Percentiles rank a stretch among this genome's conserved stretches.
These are phyloP conservation scores for Salix arbutifolia DNA, from an alignment of 345 rosid species.

Conservation along the genomic window DNA sequence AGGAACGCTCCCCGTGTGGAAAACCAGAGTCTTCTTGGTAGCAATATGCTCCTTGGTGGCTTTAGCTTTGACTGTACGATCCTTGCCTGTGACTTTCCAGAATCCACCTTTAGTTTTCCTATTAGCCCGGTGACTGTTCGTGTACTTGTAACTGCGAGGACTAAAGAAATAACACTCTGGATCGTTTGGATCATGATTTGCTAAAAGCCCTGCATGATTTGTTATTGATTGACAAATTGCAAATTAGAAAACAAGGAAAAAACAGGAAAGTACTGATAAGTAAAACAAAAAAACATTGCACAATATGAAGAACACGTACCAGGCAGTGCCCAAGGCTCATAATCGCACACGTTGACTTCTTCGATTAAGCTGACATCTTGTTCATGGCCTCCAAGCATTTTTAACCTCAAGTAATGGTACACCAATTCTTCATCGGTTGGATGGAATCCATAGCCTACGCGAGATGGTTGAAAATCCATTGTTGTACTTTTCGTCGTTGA, in stretches of 20 bases:
- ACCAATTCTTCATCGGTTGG: constrained; percentile 45
- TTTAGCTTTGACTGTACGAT: neutral
- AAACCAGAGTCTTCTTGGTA: constrained; percentile 14
- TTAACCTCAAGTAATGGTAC: constrained; percentile 23
- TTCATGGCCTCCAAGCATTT: constrained; percentile 20
- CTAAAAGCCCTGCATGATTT: neutral
- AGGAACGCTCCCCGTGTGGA: neutral
- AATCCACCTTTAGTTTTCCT: constrained; percentile 10
- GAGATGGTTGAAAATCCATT: neutral
- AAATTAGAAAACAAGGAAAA: too few species aligned
- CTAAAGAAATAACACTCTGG: constrained; percentile 12
- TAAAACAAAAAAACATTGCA: neutral
- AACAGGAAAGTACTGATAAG: neutral
- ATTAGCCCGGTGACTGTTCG: neutral
- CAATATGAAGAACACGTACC: constrained; percentile 11
- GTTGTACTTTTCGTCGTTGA: neutral
- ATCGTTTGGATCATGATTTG: constrained; percentile 12
- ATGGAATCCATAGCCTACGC: constrained; percentile 29
- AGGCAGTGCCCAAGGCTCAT: constrained; percentile 49
- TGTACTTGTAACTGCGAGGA: neutral
- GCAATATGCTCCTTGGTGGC: neutral
- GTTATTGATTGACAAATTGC: too few species aligned
- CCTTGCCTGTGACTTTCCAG: constrained; percentile 18
- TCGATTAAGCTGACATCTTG: constrained; percentile 10
- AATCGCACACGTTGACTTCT: constrained; percentile 31